Evolutionary conservation across 2,329 filamentous ascomycete species (phyloP), one percentile per base, ranked within the genome.

Genomic region (Phialemoniopsis sp.): DNA sequence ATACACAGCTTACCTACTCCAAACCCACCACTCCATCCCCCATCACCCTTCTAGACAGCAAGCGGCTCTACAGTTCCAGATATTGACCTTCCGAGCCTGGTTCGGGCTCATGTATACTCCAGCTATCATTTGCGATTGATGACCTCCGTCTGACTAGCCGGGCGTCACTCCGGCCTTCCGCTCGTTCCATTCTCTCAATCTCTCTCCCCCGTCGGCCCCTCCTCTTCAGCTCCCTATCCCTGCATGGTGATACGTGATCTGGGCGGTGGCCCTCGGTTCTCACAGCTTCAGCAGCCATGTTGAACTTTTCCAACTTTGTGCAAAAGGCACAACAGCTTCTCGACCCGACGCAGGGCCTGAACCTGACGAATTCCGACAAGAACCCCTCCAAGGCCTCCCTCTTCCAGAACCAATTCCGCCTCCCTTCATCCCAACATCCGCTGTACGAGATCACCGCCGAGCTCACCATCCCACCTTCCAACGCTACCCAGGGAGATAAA

Each of bases 401-500:
- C 43, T 98, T 97, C 70, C 89, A 93, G 68, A 85, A 86, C 62
- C 93, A 98, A 66, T 98, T 98, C 70, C 88, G 93, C 50, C 84
- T 98, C 28, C 93, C 93, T 34, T 82, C 89, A 57, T 85, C 88
- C 30, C 91, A 98, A 66, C 90, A 87, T 46, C 93, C 93, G 40
- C 77, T 97, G 42, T 89, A 94, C 67, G 93, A 98, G 71, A 96
- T 98, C 66, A 89, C 87, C 45, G 90, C 93, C 57, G 93, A 98
- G 70, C 80, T 98, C 44, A 94, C 89, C 41, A 87, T 98, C 43
- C 83, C 85, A 40, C 82, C 79, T 46, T 79, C 80, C 47, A 87
- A 84, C 62, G 76, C 70, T 51, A 82, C 76, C 44, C 78, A 83
- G 36, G 82, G 84, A 44, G 86, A 88, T 51, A 82, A 82, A 61